Percentiles rank a stretch among this genome's conserved stretches.
These are phyloP conservation scores for Limtongia smithiae DNA, from an alignment of 805 yeast species.

Conservation along the genomic window DNA sequence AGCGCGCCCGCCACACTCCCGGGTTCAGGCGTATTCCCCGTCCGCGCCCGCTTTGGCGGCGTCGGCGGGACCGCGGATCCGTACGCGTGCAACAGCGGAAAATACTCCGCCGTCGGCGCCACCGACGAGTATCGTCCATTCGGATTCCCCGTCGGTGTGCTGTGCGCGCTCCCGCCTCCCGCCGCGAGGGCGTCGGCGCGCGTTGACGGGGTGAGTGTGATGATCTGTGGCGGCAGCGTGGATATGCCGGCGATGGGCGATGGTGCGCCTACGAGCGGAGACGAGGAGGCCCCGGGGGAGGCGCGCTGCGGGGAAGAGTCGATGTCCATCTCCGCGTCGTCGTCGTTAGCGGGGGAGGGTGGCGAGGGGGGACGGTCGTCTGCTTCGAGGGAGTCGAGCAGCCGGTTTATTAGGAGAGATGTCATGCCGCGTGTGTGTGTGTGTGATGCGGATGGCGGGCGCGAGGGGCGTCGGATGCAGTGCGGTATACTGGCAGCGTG, in stretches of 20 bases:
- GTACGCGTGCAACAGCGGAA: conserved; percentile 10
- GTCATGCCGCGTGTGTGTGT: too few species aligned
- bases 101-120: conserved; percentile 5
- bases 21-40: conserved; percentile 7
- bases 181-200: neutral
- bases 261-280: neutral
- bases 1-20: conserved; percentile 14
- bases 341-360: too few species aligned
- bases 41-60: neutral
- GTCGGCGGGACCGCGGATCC: neutral
- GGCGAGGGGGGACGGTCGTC: too few species aligned
- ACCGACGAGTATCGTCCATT: neutral
- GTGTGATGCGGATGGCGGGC: too few species aligned
- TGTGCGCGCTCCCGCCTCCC: neutral
- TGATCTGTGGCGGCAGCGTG: neutral
- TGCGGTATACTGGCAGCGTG: too few species aligned
- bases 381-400: too few species aligned
- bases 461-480: too few species aligned
- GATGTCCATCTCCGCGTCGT: too few species aligned
- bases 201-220: neutral
- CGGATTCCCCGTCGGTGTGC: neutral
- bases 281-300: too few species aligned
- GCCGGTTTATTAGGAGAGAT: too few species aligned
- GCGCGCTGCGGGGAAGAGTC: too few species aligned
- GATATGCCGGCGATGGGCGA: neutral